Base-by-base conservation (phyloP, 2,329 filamentous ascomycete genomes). In the Botryotinia calthae region DNA sequence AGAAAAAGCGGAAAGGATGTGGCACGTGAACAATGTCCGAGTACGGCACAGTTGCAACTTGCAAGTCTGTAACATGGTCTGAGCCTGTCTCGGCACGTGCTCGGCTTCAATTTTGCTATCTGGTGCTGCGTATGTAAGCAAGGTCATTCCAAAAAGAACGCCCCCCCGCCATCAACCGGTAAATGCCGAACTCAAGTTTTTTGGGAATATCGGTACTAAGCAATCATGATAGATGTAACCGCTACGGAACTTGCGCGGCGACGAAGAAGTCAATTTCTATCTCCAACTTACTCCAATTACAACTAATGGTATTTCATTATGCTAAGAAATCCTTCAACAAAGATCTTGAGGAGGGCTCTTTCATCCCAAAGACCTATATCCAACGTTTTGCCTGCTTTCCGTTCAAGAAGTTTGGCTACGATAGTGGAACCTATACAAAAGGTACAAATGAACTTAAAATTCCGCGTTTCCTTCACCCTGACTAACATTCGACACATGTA, bases 401-500 rank as follows among this genome's bases (percentile, higher is more conserved):
- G 76, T 14, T 79, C 78, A 14, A 79, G 80, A 75, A 75, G 74
- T 63, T 72, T 80, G 22, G 80, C 80, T 54, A 81, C 80, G 9
- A 75, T 78, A 20, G 76, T 80, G 28, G 78, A 81, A 54, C 73
- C 75, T 16, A 77, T 81, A 42, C 80, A 81, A 76, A 81, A 81
- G 76, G 80, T 80, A 76, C 51, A 16, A 10, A 8, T 34, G 25
- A 48, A 31, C 28, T 16, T 56, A 14, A 20, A 44, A 42, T 25
- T 4, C 25, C 51, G n/a, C 44, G 31, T 54, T 46, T 12, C 22
- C 34, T 18, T 54, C 54, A 40, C 51, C 54, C 2, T 25, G n/a
- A 28, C 79, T 79, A 74, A 81, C 72, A 6, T 22, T 59, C 54
- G 51, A 18, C 14, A 54, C n/a, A 12, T 34, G 61, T 77, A 93